Evolutionary conservation across 2,329 filamentous ascomycete genomes (phyloP).

Genomic region (Gremmenia infestans): DNA sequence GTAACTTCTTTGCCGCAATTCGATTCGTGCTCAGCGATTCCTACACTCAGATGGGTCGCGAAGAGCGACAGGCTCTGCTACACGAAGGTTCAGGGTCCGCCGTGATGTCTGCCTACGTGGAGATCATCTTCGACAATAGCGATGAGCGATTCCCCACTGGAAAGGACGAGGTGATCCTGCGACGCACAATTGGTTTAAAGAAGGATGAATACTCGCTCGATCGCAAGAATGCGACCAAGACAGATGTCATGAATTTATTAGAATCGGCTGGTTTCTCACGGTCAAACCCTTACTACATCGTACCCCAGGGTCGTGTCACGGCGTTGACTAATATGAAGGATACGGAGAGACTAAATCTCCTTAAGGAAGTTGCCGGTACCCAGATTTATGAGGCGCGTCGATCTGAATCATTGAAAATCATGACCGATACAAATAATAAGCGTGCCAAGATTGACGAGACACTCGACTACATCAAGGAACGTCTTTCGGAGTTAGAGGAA

Average conservation of each 20-base stretch:
- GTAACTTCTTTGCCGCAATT: conserved; percentile 98
- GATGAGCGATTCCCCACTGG: conserved; percentile 94
- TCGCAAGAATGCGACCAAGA: conserved; percentile 91
- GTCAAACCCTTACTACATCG: conserved; percentile 98
- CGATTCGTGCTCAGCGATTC: conserved; percentile 97
- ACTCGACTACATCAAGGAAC: conserved; percentile 85
- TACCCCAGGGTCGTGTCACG: conserved; percentile 93
- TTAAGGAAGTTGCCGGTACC: conserved; percentile 98
- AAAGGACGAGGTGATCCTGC: conserved; percentile 82
- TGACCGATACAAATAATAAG: conserved; percentile 95
- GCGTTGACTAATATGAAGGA: conserved; percentile 99
- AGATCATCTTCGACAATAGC: conserved; percentile 97
- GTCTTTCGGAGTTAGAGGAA: conserved; percentile 84
- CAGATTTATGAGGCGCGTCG: conserved; percentile 93
- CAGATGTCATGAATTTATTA: conserved; percentile 89
- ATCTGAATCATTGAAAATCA: conserved; percentile 90
- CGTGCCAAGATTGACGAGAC: conserved; percentile 90
- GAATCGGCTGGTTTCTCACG: conserved; percentile 95
- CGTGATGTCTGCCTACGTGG: conserved; percentile 98
- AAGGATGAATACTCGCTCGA: conserved; percentile 99
- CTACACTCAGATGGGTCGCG: conserved; percentile 91
- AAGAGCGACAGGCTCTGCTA: conserved; percentile 92
- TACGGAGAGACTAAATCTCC: conserved; percentile 75
- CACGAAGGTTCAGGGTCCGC: conserved; percentile 97
- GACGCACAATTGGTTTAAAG: conserved; percentile 92